phyloP scores from a whole-genome alignment of 495 filamentous ascomycete genomes.

The Hypoxylon intermedium region DNA sequence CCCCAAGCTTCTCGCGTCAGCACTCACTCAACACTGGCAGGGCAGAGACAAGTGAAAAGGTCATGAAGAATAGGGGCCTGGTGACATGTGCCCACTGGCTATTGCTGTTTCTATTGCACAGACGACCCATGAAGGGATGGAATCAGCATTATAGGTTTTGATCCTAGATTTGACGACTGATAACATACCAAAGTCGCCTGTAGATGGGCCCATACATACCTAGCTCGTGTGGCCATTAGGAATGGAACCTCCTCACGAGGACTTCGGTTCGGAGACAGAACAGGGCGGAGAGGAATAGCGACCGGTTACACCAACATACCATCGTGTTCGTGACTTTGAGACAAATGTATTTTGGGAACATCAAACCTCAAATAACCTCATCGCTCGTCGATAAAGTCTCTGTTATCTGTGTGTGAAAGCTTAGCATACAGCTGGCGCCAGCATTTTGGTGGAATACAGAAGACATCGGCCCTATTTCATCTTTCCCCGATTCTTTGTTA shows the following conservation, averaged over 20 bases:
- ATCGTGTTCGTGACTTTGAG: neutral
- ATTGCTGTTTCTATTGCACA: too few relatives aligned
- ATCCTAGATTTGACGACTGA: neutral
- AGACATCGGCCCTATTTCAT: conserved; percentile 21
- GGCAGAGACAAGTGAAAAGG: conserved; percentile 6
- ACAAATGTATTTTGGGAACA: conserved; percentile 9
- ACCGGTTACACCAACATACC: neutral
- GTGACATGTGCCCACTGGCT: conserved; percentile 1
- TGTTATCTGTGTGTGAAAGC: too few relatives aligned
- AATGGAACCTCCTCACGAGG: neutral
- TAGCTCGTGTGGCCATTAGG: neutral
- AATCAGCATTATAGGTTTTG: conserved; percentile 1
- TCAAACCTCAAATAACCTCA: neutral
- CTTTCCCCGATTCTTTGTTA: neutral
- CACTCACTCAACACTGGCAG: conserved; percentile 35
- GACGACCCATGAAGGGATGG: neutral
- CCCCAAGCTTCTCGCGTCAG: conserved; percentile 41
- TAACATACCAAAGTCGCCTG: neutral
- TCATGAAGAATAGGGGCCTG: conserved; percentile 10
- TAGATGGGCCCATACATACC: neutral
- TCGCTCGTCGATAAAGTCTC: neutral
- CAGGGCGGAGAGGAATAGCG: neutral
- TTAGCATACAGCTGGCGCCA: conserved; percentile 39
- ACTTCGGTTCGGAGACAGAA: neutral
- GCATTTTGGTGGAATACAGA: conserved; percentile 13